Conservation (phyloP, 1,139 yeast genomes). For the Suhomyces wounanorum region DNA sequence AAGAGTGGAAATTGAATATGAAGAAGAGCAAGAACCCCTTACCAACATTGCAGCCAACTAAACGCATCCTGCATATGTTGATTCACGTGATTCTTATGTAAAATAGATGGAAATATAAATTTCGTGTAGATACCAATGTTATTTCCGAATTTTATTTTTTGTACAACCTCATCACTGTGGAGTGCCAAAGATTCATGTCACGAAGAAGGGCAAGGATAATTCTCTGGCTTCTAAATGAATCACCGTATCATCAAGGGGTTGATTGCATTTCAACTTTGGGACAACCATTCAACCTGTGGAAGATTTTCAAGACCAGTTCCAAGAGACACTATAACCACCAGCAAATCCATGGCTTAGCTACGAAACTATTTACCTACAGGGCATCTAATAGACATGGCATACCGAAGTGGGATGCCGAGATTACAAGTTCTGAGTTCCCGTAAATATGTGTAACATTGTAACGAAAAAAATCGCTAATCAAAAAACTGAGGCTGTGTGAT, state of each 20-base stretch:
- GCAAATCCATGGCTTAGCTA: too few relatives aligned
- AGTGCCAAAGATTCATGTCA: background rate
- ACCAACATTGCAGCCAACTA: slow-evolving; percentile 33
- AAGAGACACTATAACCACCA: too few relatives aligned
- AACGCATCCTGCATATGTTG: slow-evolving; percentile 5
- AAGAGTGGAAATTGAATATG: slow-evolving; percentile 81
- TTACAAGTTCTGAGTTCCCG: background rate
- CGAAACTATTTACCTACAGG: background rate
- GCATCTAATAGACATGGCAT: background rate
- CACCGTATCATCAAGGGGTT: too few relatives aligned
- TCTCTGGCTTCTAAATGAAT: background rate
- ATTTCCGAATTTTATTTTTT: background rate
- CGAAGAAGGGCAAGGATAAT: background rate
- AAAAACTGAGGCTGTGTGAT: background rate
- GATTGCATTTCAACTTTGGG: too few relatives aligned
- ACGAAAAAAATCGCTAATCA: background rate
- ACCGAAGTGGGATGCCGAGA: background rate
- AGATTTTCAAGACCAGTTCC: too few relatives aligned
- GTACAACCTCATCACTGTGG: background rate
- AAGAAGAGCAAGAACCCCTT: slow-evolving; percentile 59
- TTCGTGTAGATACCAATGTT: slow-evolving; percentile 1
- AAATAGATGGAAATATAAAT: background rate
- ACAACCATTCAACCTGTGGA: too few relatives aligned
- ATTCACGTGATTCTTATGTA: slow-evolving; percentile 9
- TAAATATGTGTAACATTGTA: background rate